Evolutionary conservation across 2,329 filamentous ascomycete genomes (phyloP).

Genomic region (Fusarium sp.): DNA sequence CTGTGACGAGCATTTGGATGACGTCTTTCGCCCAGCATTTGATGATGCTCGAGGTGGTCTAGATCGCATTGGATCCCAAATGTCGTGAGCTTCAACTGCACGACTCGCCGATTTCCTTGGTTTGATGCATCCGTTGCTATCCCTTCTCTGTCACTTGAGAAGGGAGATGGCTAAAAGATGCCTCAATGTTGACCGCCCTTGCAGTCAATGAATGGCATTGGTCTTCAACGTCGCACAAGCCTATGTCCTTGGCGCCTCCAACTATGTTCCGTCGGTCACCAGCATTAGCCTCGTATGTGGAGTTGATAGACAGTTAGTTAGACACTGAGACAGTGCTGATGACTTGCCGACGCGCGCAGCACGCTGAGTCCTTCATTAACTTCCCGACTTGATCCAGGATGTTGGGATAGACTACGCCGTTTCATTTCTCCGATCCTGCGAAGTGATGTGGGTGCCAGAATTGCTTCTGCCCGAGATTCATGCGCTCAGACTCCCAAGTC

Average conservation of each 20-base stretch:
- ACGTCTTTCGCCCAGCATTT: constrained; percentile 19
- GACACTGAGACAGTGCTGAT: constrained; percentile 30
- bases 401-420: neutral
- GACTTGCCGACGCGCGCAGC: constrained; percentile 22
- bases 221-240: constrained; percentile 1
- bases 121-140: neutral
- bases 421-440: constrained; percentile 13
- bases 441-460: constrained; percentile 5
- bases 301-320: neutral
- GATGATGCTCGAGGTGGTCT: constrained; percentile 16
- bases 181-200: constrained; percentile 10
- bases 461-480: neutral
- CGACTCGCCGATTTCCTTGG: constrained; percentile 21
- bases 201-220: neutral
- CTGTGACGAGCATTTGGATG: constrained; percentile 23
- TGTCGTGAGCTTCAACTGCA: neutral
- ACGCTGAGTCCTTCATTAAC: constrained; percentile 1
- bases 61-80: constrained; percentile 19
- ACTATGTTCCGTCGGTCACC: neutral
- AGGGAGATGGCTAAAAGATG: neutral
- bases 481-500: constrained; percentile 19
- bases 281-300: neutral
- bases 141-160: neutral
- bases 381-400: constrained; percentile 8
- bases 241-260: constrained; percentile 11